Conservation (phyloP, 441 rosid genomes). For the Pelargonium australe region DNA sequence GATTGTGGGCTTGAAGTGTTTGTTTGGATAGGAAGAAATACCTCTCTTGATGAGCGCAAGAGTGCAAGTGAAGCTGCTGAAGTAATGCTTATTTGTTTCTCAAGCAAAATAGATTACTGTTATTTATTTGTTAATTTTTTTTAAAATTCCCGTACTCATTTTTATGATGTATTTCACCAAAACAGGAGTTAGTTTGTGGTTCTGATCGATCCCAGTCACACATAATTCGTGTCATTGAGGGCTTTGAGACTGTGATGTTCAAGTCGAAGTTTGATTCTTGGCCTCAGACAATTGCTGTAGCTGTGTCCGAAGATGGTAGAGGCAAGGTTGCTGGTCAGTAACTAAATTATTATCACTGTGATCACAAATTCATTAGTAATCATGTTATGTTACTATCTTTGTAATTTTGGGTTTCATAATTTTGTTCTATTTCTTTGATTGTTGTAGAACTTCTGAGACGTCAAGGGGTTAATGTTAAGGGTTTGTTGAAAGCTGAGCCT, state of each 20-base stretch:
- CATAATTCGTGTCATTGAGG: conserved; percentile 80
- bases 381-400: conserved; percentile 7
- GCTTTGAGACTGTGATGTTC: conserved; percentile 85
- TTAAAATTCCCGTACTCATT: conserved; percentile 17
- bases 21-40: conserved; percentile 93
- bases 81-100: conserved; percentile 35
- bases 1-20: conserved; percentile 89
- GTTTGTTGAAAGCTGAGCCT: conserved; percentile 60
- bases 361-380: conserved; percentile 7
- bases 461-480: conserved; percentile 92
- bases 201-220: conserved; percentile 76
- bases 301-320: conserved; percentile 90
- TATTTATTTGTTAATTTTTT: background rate
- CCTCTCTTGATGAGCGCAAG: conserved; percentile 97
- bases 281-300: conserved; percentile 75
- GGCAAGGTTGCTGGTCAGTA: conserved; percentile 91
- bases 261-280: conserved; percentile 92
- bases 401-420: conserved; percentile 23
- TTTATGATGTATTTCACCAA: conserved; percentile 21
- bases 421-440: conserved; percentile 14
- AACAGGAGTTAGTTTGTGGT: conserved; percentile 64
- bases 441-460: conserved; percentile 84
- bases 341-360: background rate
- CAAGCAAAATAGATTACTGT: background rate
- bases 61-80: conserved; percentile 69